Conservation (phyloP, 331 rosid genomes). For the Malus hybrid region DNA sequence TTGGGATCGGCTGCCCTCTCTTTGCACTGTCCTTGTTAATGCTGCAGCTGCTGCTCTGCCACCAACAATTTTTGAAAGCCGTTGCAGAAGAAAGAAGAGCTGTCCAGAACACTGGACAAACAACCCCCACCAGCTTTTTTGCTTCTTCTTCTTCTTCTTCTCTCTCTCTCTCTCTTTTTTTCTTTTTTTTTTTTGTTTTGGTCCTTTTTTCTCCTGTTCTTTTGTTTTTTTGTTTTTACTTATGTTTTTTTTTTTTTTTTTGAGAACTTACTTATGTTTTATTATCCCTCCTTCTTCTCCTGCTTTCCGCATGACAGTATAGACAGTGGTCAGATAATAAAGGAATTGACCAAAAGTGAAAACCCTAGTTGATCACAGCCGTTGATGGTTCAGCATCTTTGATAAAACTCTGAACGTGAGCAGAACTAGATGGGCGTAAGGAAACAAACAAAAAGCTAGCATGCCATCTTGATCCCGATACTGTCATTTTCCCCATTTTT, state of each 20-base stretch:
- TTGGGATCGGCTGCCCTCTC: conserved; percentile 37
- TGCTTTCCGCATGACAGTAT: background rate
- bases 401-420: background rate
- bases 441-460: background rate
- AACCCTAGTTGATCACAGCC: conserved; percentile 8
- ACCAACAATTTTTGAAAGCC: background rate
- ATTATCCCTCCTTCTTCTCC: too few relatives aligned
- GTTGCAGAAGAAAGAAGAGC: background rate
- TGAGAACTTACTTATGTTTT: too few relatives aligned
- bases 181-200: background rate
- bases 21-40: conserved; percentile 31
- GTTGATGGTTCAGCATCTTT: background rate
- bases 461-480: background rate
- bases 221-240: too few relatives aligned
- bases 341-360: conserved; percentile 8
- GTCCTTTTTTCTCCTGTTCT: too few relatives aligned
- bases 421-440: background rate
- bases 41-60: conserved; percentile 15
- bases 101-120: too few relatives aligned
- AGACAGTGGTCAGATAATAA: background rate
- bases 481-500: too few relatives aligned
- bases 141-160: background rate
- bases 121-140: background rate
- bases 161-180: background rate
- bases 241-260: too few relatives aligned